Conservation (phyloP, 1,284 basidiomycete species). For the Fomes fomentarius region DNA sequence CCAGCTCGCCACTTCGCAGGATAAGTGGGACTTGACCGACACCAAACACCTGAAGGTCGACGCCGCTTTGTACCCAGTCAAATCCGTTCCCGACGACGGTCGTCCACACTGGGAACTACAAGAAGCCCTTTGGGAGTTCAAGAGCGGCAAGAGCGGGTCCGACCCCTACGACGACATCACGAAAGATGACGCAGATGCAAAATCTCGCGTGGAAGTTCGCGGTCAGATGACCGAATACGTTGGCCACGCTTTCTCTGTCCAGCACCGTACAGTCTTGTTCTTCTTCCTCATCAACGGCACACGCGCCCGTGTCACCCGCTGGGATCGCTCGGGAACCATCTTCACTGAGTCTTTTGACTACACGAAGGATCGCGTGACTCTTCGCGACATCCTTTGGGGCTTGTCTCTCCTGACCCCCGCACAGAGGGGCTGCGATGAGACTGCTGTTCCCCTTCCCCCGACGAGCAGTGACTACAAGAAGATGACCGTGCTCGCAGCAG, state of each 20-base stretch:
- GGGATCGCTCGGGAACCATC: not conserved
- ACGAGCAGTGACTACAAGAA: not conserved
- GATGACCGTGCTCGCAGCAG: not conserved
- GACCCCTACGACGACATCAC: conserved; percentile 8
- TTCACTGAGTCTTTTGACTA: not conserved
- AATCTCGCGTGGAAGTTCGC: not conserved
- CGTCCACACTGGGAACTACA: not conserved
- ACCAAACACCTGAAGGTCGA: not conserved
- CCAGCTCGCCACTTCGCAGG: not conserved
- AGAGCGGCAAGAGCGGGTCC: not conserved
- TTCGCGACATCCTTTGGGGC: not conserved
- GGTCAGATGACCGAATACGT: not conserved
- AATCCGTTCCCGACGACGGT: conserved; percentile 1
- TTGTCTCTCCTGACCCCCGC: not conserved
- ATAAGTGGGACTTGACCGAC: not conserved
- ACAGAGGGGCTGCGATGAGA: not conserved
- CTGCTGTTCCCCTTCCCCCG: not conserved
- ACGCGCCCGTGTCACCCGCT: not conserved
- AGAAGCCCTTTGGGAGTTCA: conserved; percentile 6
- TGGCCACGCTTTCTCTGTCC: not conserved
- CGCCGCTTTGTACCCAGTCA: not conserved
- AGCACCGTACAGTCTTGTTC: not conserved
- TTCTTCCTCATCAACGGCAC: not conserved
- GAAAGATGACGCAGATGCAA: not conserved
- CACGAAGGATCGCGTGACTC: not conserved